Conservation (phyloP, 805 yeast genomes). For the Saccharomyces cerevisiae region DNA sequence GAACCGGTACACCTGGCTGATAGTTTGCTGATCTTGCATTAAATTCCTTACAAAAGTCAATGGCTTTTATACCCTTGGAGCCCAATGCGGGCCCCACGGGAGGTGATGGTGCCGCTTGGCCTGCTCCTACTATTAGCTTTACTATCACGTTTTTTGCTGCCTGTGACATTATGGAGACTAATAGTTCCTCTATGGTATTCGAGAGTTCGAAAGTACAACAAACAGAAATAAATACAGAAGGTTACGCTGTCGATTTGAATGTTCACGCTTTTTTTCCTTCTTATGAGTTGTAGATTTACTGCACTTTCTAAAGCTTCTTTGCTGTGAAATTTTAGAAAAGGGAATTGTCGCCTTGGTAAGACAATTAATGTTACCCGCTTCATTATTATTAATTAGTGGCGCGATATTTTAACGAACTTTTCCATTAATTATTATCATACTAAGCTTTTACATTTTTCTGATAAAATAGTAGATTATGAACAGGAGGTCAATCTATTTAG, state of each 20-base stretch:
- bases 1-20: slow-evolving; percentile 82
- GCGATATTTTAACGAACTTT: not conserved
- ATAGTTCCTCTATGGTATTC: not conserved
- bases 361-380: not conserved
- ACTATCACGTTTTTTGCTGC: slow-evolving; percentile 58
- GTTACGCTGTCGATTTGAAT: not conserved
- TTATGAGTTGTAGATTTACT: not conserved
- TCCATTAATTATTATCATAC: not conserved
- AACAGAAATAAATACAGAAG: not conserved
- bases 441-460: not conserved
- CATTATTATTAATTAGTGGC: not conserved
- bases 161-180: slow-evolving; percentile 21
- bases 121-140: slow-evolving; percentile 90
- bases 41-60: slow-evolving; percentile 96
- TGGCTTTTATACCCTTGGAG: slow-evolving; percentile 96
- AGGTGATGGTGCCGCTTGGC: slow-evolving; percentile 96
- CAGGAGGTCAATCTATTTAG: not conserved
- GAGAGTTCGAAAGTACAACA: not conserved
- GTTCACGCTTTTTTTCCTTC: not conserved
- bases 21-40: slow-evolving; percentile 91
- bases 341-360: not conserved
- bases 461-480: not conserved
- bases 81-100: slow-evolving; percentile 99
- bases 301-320: not conserved
- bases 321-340: not conserved